These are phyloP conservation scores for Theobroma cacao DNA, from an alignment of 345 rosid genomes.

Conservation along the genomic window DNA sequence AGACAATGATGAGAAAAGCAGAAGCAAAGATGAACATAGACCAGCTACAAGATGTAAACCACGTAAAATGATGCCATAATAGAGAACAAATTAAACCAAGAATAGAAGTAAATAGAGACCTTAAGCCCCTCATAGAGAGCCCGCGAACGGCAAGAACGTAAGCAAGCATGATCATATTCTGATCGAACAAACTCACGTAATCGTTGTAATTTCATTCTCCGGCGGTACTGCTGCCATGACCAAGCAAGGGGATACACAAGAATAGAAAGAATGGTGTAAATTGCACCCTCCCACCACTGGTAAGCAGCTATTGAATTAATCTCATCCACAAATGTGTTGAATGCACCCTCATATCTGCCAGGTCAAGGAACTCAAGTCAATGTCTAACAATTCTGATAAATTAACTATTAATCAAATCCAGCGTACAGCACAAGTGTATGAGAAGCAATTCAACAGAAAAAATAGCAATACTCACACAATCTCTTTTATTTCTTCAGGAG, in stretches of 20 bases:
- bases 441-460: constrained; percentile 23
- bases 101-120: constrained; percentile 45
- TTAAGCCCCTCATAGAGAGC: constrained; percentile 99
- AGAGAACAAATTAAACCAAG: neutral
- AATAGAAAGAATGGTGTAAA: constrained; percentile 73
- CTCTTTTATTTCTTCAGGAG: constrained; percentile 95
- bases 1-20: neutral
- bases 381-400: neutral
- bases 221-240: constrained; percentile 99
- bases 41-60: neutral
- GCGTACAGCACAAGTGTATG: neutral
- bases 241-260: constrained; percentile 87
- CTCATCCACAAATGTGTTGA: constrained; percentile 92
- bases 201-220: constrained; percentile 74
- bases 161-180: constrained; percentile 96
- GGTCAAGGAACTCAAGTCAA: constrained; percentile 23
- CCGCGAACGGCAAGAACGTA: constrained; percentile 97
- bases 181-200: constrained; percentile 97
- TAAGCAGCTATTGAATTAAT: constrained; percentile 92
- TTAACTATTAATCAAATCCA: neutral
- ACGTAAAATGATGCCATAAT: neutral
- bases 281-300: constrained; percentile 99
- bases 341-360: constrained; percentile 90
- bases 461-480: constrained; percentile 64
- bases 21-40: neutral